These are phyloP conservation scores for Colletotrichum gigasporum DNA, from an alignment of 2,329 filamentous ascomycete species.

Conservation along the genomic window DNA sequence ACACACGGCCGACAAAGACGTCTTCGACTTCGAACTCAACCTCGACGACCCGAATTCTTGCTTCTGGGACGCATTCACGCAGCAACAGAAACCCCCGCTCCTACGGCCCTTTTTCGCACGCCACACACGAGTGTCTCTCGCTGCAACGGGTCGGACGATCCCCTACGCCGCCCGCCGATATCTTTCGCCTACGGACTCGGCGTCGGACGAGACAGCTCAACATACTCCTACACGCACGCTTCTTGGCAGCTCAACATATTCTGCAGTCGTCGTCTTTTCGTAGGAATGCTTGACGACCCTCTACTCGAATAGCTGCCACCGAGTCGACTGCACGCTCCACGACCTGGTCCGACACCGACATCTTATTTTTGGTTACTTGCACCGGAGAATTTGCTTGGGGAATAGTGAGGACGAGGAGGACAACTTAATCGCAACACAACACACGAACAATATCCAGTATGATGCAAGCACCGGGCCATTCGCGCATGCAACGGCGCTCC, in stretches of 20 bases:
- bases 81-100: background rate
- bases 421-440: background rate
- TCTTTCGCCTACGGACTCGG: slow-evolving; percentile 1
- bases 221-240: background rate
- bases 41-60: background rate
- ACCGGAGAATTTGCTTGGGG: background rate
- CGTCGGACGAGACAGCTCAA: slow-evolving; percentile 4
- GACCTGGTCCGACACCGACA: background rate
- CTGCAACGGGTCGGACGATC: slow-evolving; percentile 10
- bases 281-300: slow-evolving; percentile 3
- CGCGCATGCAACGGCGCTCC: slow-evolving; percentile 69
- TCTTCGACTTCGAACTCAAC: no score
- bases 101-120: background rate
- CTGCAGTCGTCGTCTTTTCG: background rate
- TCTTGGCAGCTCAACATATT: background rate
- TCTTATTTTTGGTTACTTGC: slow-evolving; percentile 10
- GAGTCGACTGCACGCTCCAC: background rate
- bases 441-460: slow-evolving; percentile 19
- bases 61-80: background rate
- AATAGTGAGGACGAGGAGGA: slow-evolving; percentile 18
- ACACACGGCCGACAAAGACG: no score
- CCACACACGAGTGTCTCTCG: background rate
- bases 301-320: slow-evolving; percentile 3
- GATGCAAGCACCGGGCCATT: slow-evolving; percentile 62
- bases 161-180: slow-evolving; percentile 6